Percentiles rank a stretch among this genome's conserved stretches.
Evolutionary conservation across 2,329 filamentous ascomycete genomes (phyloP).

Genomic region (Paecilomyces sp.): DNA sequence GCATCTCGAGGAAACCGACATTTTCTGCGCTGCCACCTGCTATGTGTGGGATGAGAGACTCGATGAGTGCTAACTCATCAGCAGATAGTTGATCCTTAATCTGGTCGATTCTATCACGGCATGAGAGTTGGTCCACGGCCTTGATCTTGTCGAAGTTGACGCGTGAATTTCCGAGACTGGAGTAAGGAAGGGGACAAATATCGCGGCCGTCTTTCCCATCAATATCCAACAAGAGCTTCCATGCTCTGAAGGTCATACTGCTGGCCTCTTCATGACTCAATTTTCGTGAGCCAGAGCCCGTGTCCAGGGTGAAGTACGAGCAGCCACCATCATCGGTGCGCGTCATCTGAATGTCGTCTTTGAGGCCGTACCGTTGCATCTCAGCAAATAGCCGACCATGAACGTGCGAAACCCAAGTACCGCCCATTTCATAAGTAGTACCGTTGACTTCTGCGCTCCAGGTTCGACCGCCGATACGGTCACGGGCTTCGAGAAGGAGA

Average conservation of each 20-base stretch:
- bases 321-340: slow-evolving; percentile 6
- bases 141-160: not conserved
- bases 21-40: slow-evolving; percentile 18
- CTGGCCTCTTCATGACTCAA: slow-evolving; percentile 1
- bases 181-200: slow-evolving; percentile 2
- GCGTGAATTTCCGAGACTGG: not conserved
- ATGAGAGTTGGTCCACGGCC: slow-evolving; percentile 8
- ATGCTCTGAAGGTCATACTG: not conserved
- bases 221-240: slow-evolving; percentile 2
- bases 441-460: slow-evolving; percentile 38
- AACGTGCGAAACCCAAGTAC: slow-evolving; percentile 41
- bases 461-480: slow-evolving; percentile 43
- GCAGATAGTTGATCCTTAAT: slow-evolving; percentile 21
- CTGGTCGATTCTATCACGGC: slow-evolving; percentile 18
- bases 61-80: slow-evolving; percentile 18
- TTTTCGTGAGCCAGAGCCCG: slow-evolving; percentile 2
- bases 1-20: slow-evolving; percentile 12
- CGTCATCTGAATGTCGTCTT: slow-evolving; percentile 24
- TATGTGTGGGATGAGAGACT: slow-evolving; percentile 17
- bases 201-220: slow-evolving; percentile 1
- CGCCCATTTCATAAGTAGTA: slow-evolving; percentile 42
- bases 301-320: slow-evolving; percentile 9
- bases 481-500: slow-evolving; percentile 40
- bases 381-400: slow-evolving; percentile 36
- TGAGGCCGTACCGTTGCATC: slow-evolving; percentile 36